Evolutionary conservation across 768 basidiomycete genomes (phyloP), one percentile per base, ranked within the genome.

Genomic region (Tulasnella sp.): DNA sequence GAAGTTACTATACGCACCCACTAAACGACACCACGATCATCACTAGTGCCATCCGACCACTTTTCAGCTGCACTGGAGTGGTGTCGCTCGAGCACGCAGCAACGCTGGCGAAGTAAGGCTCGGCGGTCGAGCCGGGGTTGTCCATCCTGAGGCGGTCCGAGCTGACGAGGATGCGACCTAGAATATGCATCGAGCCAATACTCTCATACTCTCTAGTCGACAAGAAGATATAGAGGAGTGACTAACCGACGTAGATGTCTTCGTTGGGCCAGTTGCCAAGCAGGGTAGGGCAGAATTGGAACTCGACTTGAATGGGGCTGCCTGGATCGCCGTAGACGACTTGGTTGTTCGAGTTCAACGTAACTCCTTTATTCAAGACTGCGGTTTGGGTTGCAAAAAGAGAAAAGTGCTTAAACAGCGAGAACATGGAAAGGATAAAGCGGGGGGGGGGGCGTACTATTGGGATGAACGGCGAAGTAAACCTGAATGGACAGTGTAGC

Each of bases 381-480:
- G 37, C 2, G 37, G 37, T 37, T 34, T 20, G 8, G 2, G 8
- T 31, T 69, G 24, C 34, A 20, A 28, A 2, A 28, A 28, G 34
- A 12, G 31, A 37, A n/a, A 20, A 16, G 14, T 12, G 14, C 31
- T 16, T 69, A 16, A 37, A 12, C 28, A 37, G 28, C 31, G 8
- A 31, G 16, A 69, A 37, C 1, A 5, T 69, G 11, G 9, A 22
- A 5, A 28, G 64, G 3, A 28, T 16, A 69, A 28, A 7, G 24
- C 14, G 14, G 12, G 16, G 44, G 31, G 64, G 14, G 24, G 34
- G 14, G 9, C 64, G 34, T 14, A 69, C 64, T 8, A 28, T 69
- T 69, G 31, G 64, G 64, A 37, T 69, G 64, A 69, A 69, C 64
- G 16, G 64, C 64, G 12, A 69, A 69, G 64, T 69, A 37, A 20